A percentile compares a stretch with the other conserved stretches of the same genome.
Evolutionary conservation across 768 basidiomycete species (phyloP).

Genomic region (Rhizopogon salebrosus): DNA sequence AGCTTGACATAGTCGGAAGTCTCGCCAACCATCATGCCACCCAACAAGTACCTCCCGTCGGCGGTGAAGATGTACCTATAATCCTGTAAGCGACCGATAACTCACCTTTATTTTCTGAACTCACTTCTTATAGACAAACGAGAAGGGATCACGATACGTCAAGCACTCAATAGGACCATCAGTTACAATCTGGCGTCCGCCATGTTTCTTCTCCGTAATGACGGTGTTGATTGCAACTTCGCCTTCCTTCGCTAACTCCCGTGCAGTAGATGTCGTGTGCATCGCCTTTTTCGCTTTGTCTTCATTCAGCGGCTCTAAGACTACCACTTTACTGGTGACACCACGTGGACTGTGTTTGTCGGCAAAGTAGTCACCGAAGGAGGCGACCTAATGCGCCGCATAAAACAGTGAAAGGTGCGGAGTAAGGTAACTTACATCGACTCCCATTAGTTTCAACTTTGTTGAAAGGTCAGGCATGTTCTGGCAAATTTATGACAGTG

Average conservation of each 20-base stretch:
- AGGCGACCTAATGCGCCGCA: slow-evolving; percentile 39
- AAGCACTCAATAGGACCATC: slow-evolving; percentile 51
- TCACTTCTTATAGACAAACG: slow-evolving; percentile 64
- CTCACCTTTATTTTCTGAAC: neutral
- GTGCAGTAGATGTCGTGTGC: neutral
- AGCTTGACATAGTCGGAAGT: slow-evolving; percentile 64
- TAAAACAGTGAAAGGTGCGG: neutral
- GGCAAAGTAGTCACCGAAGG: slow-evolving; percentile 70
- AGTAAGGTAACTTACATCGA: slow-evolving; percentile 35
- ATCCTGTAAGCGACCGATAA: neutral
- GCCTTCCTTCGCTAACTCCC: slow-evolving; percentile 9
- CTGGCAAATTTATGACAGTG: slow-evolving; percentile 13
- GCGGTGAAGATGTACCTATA: slow-evolving; percentile 58
- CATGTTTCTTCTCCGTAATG: neutral
- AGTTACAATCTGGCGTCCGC: slow-evolving; percentile 14
- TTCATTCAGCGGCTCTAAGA: neutral
- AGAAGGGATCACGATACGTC: slow-evolving; percentile 68
- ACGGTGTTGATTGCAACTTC: slow-evolving; percentile 1
- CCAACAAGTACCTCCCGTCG: slow-evolving; percentile 67
- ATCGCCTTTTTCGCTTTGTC: neutral
- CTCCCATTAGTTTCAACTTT: slow-evolving; percentile 56
- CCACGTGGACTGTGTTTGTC: slow-evolving; percentile 35
- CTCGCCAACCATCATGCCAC: slow-evolving; percentile 81
- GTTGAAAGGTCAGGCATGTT: slow-evolving; percentile 66
- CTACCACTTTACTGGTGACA: slow-evolving; percentile 1